phyloP scores from a whole-genome alignment of 2,329 filamentous ascomycete genomes.

The Trichoderma polysporum region DNA sequence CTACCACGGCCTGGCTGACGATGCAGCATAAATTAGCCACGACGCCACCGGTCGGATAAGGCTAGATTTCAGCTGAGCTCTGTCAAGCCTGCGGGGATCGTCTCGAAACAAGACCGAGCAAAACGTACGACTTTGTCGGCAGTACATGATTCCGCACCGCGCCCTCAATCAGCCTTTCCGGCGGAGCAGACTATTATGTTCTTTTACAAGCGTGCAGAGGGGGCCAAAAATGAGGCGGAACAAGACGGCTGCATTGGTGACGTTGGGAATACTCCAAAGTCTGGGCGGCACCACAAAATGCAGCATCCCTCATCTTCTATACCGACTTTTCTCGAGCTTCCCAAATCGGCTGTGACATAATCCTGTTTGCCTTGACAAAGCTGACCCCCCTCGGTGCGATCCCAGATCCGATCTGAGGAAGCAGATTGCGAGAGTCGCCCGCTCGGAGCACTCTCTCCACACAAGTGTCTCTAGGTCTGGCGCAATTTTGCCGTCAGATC shows the following conservation, averaged over 20 bases:
- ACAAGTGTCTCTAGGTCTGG: neutral
- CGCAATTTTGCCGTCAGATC: constrained; percentile 5
- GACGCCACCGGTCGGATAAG: constrained; percentile 11
- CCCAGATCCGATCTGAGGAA: constrained; percentile 15
- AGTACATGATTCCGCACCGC: neutral
- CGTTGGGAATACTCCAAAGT: neutral
- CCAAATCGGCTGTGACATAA: neutral
- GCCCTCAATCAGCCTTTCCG: neutral
- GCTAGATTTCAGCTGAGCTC: constrained; percentile 18
- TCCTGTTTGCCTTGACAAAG: neutral
- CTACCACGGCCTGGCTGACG: neutral
- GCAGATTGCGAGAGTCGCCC: neutral
- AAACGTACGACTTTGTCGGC: constrained; percentile 1
- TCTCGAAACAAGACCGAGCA: constrained; percentile 11
- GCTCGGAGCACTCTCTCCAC: constrained; percentile 2
- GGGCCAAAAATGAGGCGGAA: neutral
- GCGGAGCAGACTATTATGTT: neutral
- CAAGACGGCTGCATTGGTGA: neutral
- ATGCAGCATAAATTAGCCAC: constrained; percentile 15
- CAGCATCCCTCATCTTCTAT: neutral
- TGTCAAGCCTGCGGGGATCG: constrained; percentile 8
- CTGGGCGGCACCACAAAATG: neutral
- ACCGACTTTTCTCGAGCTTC: constrained; percentile 13
- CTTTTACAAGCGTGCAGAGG: neutral
- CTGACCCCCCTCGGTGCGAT: neutral